Evolutionary conservation across 768 basidiomycete genomes (phyloP).

Genomic region (Leccinum longicurvipes): DNA sequence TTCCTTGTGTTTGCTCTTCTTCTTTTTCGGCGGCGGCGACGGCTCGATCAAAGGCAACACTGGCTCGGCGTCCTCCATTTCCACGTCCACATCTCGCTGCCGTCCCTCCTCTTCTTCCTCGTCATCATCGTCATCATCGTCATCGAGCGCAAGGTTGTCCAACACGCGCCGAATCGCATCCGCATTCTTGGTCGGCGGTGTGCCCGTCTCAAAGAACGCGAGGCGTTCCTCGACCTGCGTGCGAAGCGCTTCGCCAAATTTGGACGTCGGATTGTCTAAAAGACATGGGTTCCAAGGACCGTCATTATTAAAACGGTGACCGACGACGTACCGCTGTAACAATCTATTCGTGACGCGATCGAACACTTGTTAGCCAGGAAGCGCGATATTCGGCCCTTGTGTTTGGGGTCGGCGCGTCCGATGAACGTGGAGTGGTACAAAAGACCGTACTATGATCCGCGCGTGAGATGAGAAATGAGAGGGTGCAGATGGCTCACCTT

Average conservation of each 20-base stretch:
- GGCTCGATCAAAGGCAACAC: conserved; percentile 58
- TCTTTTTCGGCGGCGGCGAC: conserved; percentile 58
- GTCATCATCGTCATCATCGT: conserved; percentile 57
- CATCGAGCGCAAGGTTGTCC: conserved; percentile 70
- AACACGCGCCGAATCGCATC: conserved; percentile 91
- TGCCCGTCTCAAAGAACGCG: conserved; percentile 89
- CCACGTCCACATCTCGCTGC: conserved; percentile 31
- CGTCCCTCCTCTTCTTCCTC: conserved; percentile 41
- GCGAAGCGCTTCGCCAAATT: conserved; percentile 92
- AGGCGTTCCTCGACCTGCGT: conserved; percentile 95
- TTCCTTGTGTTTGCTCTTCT: conserved; percentile 43
- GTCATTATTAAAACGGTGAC: neutral
- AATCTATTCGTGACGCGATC: conserved; percentile 95
- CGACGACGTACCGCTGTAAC: conserved; percentile 67
- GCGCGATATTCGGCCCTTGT: conserved; percentile 97
- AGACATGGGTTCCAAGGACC: neutral
- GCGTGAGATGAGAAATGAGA: neutral
- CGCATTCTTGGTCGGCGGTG: conserved; percentile 83
- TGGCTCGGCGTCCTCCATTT: conserved; percentile 44
- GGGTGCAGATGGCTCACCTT: conserved; percentile 49
- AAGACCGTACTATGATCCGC: conserved; percentile 83
- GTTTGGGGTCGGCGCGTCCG: conserved; percentile 88
- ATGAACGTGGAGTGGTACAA: conserved; percentile 97
- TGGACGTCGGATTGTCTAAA: conserved; percentile 77
- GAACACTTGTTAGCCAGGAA: conserved; percentile 99